Percentiles rank a stretch among this genome's conserved stretches.
These are phyloP conservation scores for Phytophthora pseudosyringae DNA, from an alignment of 352 stramenopile genomes.

Conservation along the genomic window DNA sequence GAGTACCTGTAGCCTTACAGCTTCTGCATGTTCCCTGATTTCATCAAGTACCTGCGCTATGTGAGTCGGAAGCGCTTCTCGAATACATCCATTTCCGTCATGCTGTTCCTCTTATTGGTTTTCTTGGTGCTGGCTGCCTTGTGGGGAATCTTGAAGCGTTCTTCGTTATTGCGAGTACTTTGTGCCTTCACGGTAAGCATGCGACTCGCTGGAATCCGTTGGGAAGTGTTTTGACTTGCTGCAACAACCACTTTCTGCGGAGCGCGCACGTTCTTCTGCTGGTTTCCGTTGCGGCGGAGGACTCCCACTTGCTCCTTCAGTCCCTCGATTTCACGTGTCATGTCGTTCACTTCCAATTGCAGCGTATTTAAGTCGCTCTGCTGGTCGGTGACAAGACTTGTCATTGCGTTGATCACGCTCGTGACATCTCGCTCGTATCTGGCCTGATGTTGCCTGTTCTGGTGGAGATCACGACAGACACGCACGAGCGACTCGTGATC, in stretches of 20 bases:
- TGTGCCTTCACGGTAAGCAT: constrained; percentile 3
- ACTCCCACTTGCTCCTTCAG: constrained; percentile 30
- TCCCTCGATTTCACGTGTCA: constrained; percentile 27
- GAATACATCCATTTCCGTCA: constrained; percentile 51
- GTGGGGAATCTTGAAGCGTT: constrained; percentile 2
- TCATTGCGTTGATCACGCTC: constrained; percentile 55
- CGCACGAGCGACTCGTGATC: constrained; percentile 34
- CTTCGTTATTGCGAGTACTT: background rate
- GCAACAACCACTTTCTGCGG: constrained; percentile 12
- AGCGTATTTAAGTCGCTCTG: constrained; percentile 38
- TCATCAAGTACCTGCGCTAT: constrained; percentile 22
- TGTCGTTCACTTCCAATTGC: constrained; percentile 18
- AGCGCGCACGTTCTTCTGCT: constrained; percentile 8
- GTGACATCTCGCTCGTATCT: constrained; percentile 40
- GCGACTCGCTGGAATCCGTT: background rate
- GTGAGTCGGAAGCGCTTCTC: constrained; percentile 42
- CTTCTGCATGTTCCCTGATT: constrained; percentile 16
- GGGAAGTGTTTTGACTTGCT: background rate
- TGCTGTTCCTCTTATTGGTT: constrained; percentile 18
- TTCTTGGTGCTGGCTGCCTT: constrained; percentile 15
- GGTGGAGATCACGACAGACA: constrained; percentile 31
- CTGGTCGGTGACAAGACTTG: constrained; percentile 52
- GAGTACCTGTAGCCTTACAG: constrained; percentile 27
- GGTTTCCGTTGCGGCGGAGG: constrained; percentile 19
- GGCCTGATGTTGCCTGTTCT: constrained; percentile 29